phyloP scores from a whole-genome alignment of 768 basidiomycete species.

The Chalciporus piperatus region DNA sequence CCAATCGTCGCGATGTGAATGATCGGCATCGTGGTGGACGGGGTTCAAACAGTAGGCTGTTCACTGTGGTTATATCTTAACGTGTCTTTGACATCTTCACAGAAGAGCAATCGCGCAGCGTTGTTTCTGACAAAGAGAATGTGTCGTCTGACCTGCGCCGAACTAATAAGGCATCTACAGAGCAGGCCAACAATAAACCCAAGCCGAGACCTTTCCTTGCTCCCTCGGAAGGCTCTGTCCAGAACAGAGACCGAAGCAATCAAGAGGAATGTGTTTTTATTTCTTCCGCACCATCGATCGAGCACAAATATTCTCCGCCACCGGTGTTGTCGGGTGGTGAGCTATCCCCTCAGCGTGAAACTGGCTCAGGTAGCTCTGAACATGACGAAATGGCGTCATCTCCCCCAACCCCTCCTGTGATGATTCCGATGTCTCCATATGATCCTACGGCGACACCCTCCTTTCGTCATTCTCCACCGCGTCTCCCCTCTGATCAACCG shows the following conservation, averaged over 20 bases:
- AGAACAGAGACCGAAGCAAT: constrained; percentile 11
- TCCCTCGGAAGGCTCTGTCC: constrained; percentile 12
- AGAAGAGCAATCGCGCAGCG: constrained; percentile 65
- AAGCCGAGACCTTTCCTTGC: constrained; percentile 23
- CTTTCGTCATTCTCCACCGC: constrained; percentile 74
- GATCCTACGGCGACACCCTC: constrained; percentile 72
- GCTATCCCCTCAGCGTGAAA: neutral
- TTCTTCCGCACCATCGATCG: constrained; percentile 24
- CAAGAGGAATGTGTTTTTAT: constrained; percentile 11
- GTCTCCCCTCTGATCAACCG: constrained; percentile 73
- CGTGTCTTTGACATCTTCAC: constrained; percentile 20
- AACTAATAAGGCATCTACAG: constrained; percentile 24
- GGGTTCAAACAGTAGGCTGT: constrained; percentile 58
- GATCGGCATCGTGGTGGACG: constrained; percentile 61
- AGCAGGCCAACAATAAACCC: constrained; percentile 15
- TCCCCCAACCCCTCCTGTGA: constrained; percentile 23
- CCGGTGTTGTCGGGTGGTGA: constrained; percentile 11
- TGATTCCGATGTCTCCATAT: constrained; percentile 68
- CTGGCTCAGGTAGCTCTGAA: neutral
- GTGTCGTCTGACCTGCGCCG: constrained; percentile 29
- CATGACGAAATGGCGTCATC: constrained; percentile 17
- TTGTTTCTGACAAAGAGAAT: constrained; percentile 33
- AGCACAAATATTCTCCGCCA: constrained; percentile 25
- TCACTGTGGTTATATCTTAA: neutral
- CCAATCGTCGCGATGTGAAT: constrained; percentile 71